Evolutionary conservation across 257 asterid genomes (phyloP).

Genomic region (Gentiana straminea): DNA sequence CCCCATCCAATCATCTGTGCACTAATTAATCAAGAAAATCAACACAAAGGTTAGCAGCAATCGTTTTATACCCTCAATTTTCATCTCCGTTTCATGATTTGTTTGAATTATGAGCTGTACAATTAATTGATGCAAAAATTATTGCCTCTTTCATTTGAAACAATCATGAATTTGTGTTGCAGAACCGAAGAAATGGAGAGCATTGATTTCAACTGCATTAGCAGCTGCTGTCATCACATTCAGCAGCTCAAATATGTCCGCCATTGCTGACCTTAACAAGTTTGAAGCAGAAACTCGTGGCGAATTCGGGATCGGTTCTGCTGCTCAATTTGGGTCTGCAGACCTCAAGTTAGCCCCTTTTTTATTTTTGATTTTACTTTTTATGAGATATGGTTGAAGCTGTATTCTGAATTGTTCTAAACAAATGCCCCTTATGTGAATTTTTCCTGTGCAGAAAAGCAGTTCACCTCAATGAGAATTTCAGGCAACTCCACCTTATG

Average conservation of each 20-base stretch:
- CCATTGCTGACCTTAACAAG: constrained; percentile 81
- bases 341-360: constrained; percentile 52
- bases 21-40: constrained; percentile 13
- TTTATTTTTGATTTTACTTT: too few species aligned
- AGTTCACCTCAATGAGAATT: constrained; percentile 77
- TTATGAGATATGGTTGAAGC: background rate
- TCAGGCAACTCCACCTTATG: constrained; percentile 42
- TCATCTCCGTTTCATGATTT: constrained; percentile 4
- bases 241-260: constrained; percentile 40
- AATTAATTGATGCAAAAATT: background rate
- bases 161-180: constrained; percentile 14
- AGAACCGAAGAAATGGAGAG: constrained; percentile 55
- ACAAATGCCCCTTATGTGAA: background rate
- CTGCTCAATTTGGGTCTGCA: constrained; percentile 96
- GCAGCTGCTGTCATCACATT: constrained; percentile 72
- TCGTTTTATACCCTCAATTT: background rate
- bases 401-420: too few species aligned
- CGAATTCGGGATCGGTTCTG: constrained; percentile 95
- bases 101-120: background rate
- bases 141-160: constrained; percentile 1
- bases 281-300: constrained; percentile 94
- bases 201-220: constrained; percentile 53
- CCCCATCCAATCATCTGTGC: constrained; percentile 20
- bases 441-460: constrained; percentile 57
- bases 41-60: constrained; percentile 19